Percentiles rank a stretch among this genome's conserved stretches.
These are phyloP conservation scores for Sugiyamaella japonica DNA, from an alignment of 1,139 yeast genomes.

Conservation along the genomic window DNA sequence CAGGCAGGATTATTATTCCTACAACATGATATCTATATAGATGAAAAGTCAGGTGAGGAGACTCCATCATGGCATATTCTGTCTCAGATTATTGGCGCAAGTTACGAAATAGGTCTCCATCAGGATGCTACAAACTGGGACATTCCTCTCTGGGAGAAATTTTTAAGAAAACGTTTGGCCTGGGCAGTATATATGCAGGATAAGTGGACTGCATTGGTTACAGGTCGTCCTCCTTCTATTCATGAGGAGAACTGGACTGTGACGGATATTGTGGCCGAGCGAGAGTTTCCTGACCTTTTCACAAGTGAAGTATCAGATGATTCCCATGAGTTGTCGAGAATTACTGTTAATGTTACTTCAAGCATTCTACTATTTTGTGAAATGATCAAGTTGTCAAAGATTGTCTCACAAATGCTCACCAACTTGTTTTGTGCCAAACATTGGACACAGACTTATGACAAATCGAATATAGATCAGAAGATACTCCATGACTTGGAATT, in stretches of 20 bases:
- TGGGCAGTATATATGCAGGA: slow-evolving; percentile 39
- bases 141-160: slow-evolving; percentile 33
- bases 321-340: slow-evolving; percentile 1
- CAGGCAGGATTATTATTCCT: slow-evolving; percentile 32
- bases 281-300: slow-evolving; percentile 24
- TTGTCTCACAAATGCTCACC: slow-evolving; percentile 69
- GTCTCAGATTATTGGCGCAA: slow-evolving; percentile 30
- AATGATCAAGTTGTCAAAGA: slow-evolving; percentile 65
- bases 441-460: slow-evolving; percentile 54
- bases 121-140: slow-evolving; percentile 30
- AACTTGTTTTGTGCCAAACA: slow-evolving; percentile 70
- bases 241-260: slow-evolving; percentile 33
- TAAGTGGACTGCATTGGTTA: slow-evolving; percentile 36
- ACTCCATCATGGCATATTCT: slow-evolving; percentile 32
- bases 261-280: slow-evolving; percentile 42
- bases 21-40: slow-evolving; percentile 30
- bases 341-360: slow-evolving; percentile 18
- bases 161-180: slow-evolving; percentile 30
- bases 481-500: slow-evolving; percentile 50
- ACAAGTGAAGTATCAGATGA: slow-evolving; percentile 4
- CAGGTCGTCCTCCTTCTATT: slow-evolving; percentile 36
- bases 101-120: slow-evolving; percentile 33
- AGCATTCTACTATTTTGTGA: slow-evolving; percentile 54
- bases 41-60: slow-evolving; percentile 23
- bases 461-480: slow-evolving; percentile 29